phyloP scores from a whole-genome alignment of 441 rosid genomes.

The Populus trichocarpa region DNA sequence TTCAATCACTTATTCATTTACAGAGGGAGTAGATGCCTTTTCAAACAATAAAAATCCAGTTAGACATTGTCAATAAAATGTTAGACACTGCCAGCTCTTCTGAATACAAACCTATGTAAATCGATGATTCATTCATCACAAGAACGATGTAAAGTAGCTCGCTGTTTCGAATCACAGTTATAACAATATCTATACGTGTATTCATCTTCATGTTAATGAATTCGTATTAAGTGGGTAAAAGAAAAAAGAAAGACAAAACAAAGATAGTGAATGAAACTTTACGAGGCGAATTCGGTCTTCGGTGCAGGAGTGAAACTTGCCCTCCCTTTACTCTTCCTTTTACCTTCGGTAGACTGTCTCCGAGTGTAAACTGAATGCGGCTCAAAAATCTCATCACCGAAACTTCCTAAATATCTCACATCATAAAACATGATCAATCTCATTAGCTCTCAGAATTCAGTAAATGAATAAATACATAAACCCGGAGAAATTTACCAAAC shows the following conservation, averaged over 20 bases:
- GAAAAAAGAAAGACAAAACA: too few relatives aligned
- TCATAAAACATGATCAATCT: background rate
- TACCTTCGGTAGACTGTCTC: constrained; percentile 14
- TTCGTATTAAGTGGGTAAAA: too few relatives aligned
- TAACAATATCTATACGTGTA: background rate
- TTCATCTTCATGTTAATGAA: background rate
- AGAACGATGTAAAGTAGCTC: background rate
- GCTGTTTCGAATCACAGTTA: background rate
- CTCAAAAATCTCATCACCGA: background rate
- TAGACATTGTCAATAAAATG: background rate
- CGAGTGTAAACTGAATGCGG: constrained; percentile 18
- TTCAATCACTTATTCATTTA: background rate
- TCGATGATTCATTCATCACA: too few relatives aligned
- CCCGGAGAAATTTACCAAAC: background rate
- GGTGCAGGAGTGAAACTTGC: constrained; percentile 12
- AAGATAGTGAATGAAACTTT: background rate
- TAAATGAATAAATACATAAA: background rate
- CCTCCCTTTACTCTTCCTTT: constrained; percentile 12
- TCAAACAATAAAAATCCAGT: background rate
- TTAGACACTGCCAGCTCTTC: background rate
- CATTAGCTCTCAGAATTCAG: background rate
- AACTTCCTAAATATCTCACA: constrained; percentile 1
- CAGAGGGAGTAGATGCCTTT: background rate
- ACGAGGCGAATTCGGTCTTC: constrained; percentile 5
- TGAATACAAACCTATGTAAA: too few relatives aligned